A percentile compares a stretch with the other conserved stretches of the same genome.
phyloP scores from a whole-genome alignment of 352 stramenopile species.

The Halophytophthora batemanensis region DNA sequence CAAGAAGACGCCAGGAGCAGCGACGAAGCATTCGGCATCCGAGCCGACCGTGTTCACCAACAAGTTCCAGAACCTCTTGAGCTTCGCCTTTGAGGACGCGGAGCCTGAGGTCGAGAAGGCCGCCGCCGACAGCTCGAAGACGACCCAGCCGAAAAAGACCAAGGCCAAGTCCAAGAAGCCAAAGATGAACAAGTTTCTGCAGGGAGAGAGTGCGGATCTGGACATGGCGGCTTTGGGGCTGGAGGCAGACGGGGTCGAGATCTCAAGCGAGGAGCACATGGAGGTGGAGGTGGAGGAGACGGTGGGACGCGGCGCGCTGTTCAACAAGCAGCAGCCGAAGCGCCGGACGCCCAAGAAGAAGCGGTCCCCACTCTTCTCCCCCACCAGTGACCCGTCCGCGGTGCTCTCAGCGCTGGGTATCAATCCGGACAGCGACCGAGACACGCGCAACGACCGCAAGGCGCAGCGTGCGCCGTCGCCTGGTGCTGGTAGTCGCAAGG shows the following conservation, averaged over 20 bases:
- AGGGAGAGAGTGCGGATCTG: slow-evolving; percentile 29
- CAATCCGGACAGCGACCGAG: slow-evolving; percentile 16
- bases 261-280: slow-evolving; percentile 32
- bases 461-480: too few species aligned
- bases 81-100: slow-evolving; percentile 60
- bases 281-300: slow-evolving; percentile 31
- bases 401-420: slow-evolving; percentile 36
- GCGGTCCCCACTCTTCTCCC: slow-evolving; percentile 36
- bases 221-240: slow-evolving; percentile 51
- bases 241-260: slow-evolving; percentile 23
- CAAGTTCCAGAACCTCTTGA: slow-evolving; percentile 84
- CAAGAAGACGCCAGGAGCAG: not conserved
- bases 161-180: too few species aligned
- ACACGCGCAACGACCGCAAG: slow-evolving; percentile 4
- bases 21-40: slow-evolving; percentile 2
- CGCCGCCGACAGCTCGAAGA: not conserved
- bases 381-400: slow-evolving; percentile 22
- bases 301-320: slow-evolving; percentile 23
- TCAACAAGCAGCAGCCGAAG: slow-evolving; percentile 38
- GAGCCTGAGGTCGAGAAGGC: slow-evolving; percentile 8
- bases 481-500: slow-evolving; percentile 30
- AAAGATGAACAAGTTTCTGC: not conserved
- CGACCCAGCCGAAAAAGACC: slow-evolving; percentile 9
- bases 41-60: slow-evolving; percentile 64
- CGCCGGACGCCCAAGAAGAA: slow-evolving; percentile 30